Conservation (phyloP, 208 protist species). For the Leishmania tarentolae region DNA sequence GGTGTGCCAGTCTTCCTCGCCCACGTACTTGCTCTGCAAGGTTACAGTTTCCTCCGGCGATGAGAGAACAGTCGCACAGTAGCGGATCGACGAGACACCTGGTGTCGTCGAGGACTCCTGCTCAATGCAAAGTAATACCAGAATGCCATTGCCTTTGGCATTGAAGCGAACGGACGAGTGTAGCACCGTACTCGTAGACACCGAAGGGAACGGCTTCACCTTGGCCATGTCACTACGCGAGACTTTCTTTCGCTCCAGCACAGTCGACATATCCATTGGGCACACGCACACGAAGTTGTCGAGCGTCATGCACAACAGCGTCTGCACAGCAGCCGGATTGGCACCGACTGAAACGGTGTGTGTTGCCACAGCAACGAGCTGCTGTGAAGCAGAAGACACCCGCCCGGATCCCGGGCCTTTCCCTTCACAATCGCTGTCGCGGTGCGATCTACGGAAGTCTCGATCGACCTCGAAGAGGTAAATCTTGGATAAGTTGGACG, state of each 20-base stretch:
- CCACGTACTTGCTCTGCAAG: slow-evolving; percentile 14
- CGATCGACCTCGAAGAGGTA: slow-evolving; percentile 61
- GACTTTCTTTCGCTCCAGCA: slow-evolving; percentile 38
- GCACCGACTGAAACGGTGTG: slow-evolving; percentile 5
- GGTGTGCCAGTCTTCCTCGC: slow-evolving; percentile 23
- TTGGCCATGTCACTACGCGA: slow-evolving; percentile 32
- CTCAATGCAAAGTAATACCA: slow-evolving; percentile 8
- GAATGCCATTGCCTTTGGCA: slow-evolving; percentile 16
- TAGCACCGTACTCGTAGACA: slow-evolving; percentile 6
- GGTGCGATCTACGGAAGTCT: slow-evolving; percentile 9
- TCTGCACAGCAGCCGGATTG: neutral
- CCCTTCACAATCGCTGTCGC: slow-evolving; percentile 17
- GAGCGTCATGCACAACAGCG: slow-evolving; percentile 35
- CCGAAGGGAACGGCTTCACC: slow-evolving; percentile 25
- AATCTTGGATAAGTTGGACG: slow-evolving; percentile 61
- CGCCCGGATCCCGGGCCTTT: neutral
- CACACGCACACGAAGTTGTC: slow-evolving; percentile 28
- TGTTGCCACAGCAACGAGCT: slow-evolving; percentile 28
- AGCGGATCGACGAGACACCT: neutral
- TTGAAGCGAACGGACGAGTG: slow-evolving; percentile 29
- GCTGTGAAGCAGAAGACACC: slow-evolving; percentile 8
- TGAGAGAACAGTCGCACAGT: slow-evolving; percentile 21
- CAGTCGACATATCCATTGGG: slow-evolving; percentile 35
- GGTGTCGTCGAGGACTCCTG: neutral
- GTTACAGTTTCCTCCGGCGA: slow-evolving; percentile 8